These are phyloP conservation scores for Patellaria atrata DNA, from an alignment of 495 filamentous ascomycete genomes.

Conservation along the genomic window DNA sequence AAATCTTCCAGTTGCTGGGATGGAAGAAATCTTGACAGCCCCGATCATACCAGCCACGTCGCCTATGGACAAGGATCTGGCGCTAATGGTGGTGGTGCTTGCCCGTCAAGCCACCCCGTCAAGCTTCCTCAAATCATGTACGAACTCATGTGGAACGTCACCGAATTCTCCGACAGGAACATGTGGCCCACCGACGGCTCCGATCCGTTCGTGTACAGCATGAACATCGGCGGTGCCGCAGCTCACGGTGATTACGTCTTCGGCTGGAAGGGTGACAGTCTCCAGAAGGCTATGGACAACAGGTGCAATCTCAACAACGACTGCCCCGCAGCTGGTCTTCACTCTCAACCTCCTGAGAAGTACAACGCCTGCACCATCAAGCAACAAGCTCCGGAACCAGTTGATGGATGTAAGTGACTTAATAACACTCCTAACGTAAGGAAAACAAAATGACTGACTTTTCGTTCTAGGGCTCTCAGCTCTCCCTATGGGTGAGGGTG, in stretches of 20 bases:
- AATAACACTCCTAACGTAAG: too few species aligned
- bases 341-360: conserved; percentile 25
- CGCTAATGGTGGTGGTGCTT: conserved; percentile 28
- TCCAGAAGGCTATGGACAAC: conserved; percentile 36
- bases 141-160: conserved; percentile 38
- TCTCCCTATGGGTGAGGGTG: conserved; percentile 37
- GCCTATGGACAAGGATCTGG: conserved; percentile 30
- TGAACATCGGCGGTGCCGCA: conserved; percentile 35
- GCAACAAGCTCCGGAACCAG: conserved; percentile 27
- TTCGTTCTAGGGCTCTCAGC: conserved; percentile 32
- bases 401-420: conserved; percentile 32
- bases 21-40: conserved; percentile 38
- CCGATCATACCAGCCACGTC: conserved; percentile 37
- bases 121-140: conserved; percentile 38
- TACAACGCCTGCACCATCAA: conserved; percentile 30
- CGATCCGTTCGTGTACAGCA: conserved; percentile 34
- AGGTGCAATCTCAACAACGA: conserved; percentile 28
- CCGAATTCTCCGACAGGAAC: conserved; percentile 27
- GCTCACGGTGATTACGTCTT: conserved; percentile 37
- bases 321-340: conserved; percentile 25
- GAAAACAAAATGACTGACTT: conserved; percentile 2
- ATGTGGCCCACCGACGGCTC: conserved; percentile 30
- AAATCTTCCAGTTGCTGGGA: conserved; percentile 34
- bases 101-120: conserved; percentile 35
- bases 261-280: conserved; percentile 33